Evolutionary conservation across 2,329 filamentous ascomycete genomes (phyloP), one percentile per base, ranked within the genome.

Genomic region (Phoma sp.): DNA sequence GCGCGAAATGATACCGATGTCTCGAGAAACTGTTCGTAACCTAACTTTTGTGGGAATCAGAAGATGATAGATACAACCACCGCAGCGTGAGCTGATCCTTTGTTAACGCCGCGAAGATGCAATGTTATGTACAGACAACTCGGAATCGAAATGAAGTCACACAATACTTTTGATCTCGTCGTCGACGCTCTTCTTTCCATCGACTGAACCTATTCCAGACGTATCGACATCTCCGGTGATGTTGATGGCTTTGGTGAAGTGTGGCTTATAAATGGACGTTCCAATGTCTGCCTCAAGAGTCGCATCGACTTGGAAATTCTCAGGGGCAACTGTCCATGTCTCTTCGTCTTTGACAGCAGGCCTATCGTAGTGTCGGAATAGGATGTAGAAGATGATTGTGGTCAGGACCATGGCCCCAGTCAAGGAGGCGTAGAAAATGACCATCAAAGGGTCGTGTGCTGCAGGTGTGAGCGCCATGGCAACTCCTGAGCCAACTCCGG

Each of bases 391-490:
- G 0, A 67, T 10, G 4, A 63, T 25, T 0, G 67, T 64, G 0
- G 64, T 68, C 11, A 64, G 10, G 8, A 54, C 45, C 65, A 71
- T 70, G 2, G 50, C 67, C 23, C 52, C 58, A 2, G 64, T 56
- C 18, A 72, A 49, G 7, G 59, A 59, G 2, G 55, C 63, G 38
- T 74, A 74, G 29, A 72, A 62, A 7, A 56, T 56, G 7, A 69
- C 58, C 25, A 74, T 59, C 24, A 69, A 52, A 1, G 71, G 71
- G 50, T 74, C 69, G 8, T 49, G 65, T 1, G 70, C 65, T 13
- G 67, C 62, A 11, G 68, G 60, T n/a, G 69, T 67, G 4, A 74
- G 49, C 0, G 64, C 66, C 60, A 76, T 63, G 1, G 71, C 73
- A 6, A 67, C 45, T 1, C 60, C 60, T 6, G 69, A 72, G 1